These are phyloP conservation scores for Fusarium acutatum DNA, from an alignment of 2,329 filamentous ascomycete species.

Conservation along the genomic window DNA sequence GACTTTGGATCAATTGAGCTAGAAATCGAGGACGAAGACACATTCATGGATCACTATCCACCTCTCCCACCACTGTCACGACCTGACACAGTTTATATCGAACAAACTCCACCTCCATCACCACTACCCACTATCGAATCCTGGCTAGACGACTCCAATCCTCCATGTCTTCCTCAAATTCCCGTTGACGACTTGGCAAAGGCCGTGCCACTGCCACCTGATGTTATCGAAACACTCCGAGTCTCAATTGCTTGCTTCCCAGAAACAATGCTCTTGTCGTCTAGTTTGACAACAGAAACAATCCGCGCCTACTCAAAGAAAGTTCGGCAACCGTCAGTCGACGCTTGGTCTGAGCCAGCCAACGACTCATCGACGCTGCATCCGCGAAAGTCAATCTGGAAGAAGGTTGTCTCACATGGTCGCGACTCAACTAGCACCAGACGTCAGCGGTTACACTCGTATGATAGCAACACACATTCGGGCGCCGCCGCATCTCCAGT, in stretches of 20 bases:
- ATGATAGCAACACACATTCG: constrained; percentile 14
- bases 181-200: constrained; percentile 49
- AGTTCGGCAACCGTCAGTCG: constrained; percentile 52
- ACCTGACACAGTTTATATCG: constrained; percentile 42
- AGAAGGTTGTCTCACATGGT: constrained; percentile 46
- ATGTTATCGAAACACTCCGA: constrained; percentile 63
- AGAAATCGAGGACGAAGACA: constrained; percentile 34
- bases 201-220: constrained; percentile 59
- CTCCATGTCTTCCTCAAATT: constrained; percentile 42
- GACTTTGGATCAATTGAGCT: constrained; percentile 33
- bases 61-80: constrained; percentile 12
- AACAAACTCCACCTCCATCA: constrained; percentile 47
- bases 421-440: constrained; percentile 28
- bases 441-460: constrained; percentile 26
- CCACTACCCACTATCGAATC: constrained; percentile 48
- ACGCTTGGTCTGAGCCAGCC: constrained; percentile 33
- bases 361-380: constrained; percentile 20
- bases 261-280: constrained; percentile 65
- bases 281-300: constrained; percentile 64
- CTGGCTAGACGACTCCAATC: constrained; percentile 47
- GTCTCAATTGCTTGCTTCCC: constrained; percentile 66
- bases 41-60: constrained; percentile 9
- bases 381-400: constrained; percentile 47
- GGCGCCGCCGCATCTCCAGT: constrained; percentile 35
- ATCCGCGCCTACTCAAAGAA: constrained; percentile 65